phyloP scores from a whole-genome alignment of 805 yeast species.

The Candida palmyrensis region DNA sequence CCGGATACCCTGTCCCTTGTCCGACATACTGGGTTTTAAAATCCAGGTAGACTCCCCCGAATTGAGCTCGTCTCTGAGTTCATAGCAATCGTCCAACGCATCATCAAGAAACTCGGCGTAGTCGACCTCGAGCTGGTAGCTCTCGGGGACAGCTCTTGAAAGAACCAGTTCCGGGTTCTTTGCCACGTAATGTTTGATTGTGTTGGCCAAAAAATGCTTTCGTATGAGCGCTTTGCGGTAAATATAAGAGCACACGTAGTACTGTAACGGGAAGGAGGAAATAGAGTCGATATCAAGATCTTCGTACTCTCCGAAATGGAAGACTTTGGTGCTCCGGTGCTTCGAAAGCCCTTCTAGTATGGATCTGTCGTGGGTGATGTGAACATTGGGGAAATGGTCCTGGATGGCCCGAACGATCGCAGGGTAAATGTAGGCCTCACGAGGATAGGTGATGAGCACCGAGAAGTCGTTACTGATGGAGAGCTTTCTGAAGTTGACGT shows the following conservation, averaged over 20 bases:
- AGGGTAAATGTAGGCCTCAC: slow-evolving; percentile 34
- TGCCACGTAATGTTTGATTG: slow-evolving; percentile 66
- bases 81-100: slow-evolving; percentile 87
- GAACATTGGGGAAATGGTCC: slow-evolving; percentile 14
- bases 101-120: slow-evolving; percentile 96
- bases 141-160: slow-evolving; percentile 59
- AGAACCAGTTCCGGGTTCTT: slow-evolving; percentile 71
- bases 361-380: slow-evolving; percentile 20
- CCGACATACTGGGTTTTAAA: slow-evolving; percentile 94
- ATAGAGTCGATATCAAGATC: slow-evolving; percentile 72
- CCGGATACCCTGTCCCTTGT: slow-evolving; percentile 93
- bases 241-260: slow-evolving; percentile 73
- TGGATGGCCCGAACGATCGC: slow-evolving; percentile 37
- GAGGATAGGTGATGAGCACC: slow-evolving; percentile 31
- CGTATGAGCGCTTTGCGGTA: slow-evolving; percentile 88
- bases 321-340: slow-evolving; percentile 29
- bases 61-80: slow-evolving; percentile 73
- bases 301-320: slow-evolving; percentile 90
- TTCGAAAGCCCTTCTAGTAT: slow-evolving; percentile 12
- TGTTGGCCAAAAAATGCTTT: slow-evolving; percentile 83
- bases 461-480: neutral
- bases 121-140: slow-evolving; percentile 80
- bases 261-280: slow-evolving; percentile 37
- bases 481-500: neutral
- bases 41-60: slow-evolving; percentile 69